These are phyloP conservation scores for Alternaria tenuissima DNA, from an alignment of 2,329 filamentous ascomycete species.

Conservation along the genomic window DNA sequence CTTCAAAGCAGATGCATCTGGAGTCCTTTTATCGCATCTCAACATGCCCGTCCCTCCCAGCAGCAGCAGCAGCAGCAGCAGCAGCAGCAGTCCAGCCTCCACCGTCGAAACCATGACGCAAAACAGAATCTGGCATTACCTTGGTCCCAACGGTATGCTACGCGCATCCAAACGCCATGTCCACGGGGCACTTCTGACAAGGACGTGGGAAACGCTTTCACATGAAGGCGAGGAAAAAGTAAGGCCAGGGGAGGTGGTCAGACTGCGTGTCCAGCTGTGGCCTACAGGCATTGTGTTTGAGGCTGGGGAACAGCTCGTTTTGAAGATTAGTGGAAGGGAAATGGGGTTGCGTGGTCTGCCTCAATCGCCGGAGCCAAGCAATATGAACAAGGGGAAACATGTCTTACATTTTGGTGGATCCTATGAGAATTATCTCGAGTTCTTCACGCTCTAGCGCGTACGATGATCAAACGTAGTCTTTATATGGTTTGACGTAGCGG, in stretches of 20 bases:
- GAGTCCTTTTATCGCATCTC: neutral
- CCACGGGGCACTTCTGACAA: neutral
- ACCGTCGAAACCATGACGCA: constrained; percentile 1
- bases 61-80: no score
- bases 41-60: neutral
- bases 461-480: no score
- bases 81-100: no score
- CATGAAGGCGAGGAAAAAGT: neutral
- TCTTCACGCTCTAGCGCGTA: neutral
- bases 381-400: neutral
- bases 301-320: constrained; percentile 7
- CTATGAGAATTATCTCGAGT: neutral
- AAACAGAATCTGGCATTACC: constrained; percentile 9
- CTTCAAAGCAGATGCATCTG: constrained; percentile 27
- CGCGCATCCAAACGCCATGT: constrained; percentile 12
- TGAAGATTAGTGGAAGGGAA: constrained; percentile 1
- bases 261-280: constrained; percentile 13
- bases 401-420: neutral
- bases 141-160: constrained; percentile 20
- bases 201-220: neutral
- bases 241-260: neutral
- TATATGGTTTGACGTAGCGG: no score
- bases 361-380: neutral
- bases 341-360: neutral
- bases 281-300: constrained; percentile 15